Conservation (phyloP, 1,139 yeast species). For the Blastobotrys raffinosifermentans region DNA sequence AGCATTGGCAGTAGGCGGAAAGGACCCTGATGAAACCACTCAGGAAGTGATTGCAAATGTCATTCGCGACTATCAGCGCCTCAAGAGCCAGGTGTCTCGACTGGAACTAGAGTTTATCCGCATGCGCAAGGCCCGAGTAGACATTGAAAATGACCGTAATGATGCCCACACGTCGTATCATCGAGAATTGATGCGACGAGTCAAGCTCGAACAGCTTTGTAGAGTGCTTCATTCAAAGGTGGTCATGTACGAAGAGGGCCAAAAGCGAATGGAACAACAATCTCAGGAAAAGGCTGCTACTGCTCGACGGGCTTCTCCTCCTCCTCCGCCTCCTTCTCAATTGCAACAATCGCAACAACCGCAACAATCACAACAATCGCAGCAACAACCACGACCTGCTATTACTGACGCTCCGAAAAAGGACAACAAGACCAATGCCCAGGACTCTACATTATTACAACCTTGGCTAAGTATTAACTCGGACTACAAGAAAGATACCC, state of each 20-base stretch:
- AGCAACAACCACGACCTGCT: too few species aligned
- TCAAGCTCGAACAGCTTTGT: constrained; percentile 13
- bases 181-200: constrained; percentile 10
- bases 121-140: constrained; percentile 10
- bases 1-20: constrained; percentile 1
- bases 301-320: too few species aligned
- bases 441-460: too few species aligned
- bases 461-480: too few species aligned
- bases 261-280: not conserved
- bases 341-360: too few species aligned
- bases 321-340: too few species aligned
- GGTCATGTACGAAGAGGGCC: not conserved
- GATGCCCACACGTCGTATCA: constrained; percentile 8
- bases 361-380: too few species aligned
- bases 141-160: constrained; percentile 8
- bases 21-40: not conserved
- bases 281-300: too few species aligned
- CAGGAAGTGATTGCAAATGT: constrained; percentile 7
- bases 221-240: constrained; percentile 7
- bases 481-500: not conserved
- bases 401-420: too few species aligned
- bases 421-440: too few species aligned
- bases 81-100: constrained; percentile 13
- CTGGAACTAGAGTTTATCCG: constrained; percentile 14
- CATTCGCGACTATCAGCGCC: too few species aligned